Conservation (phyloP, 2,329 filamentous ascomycete genomes). For the Colletotrichum limetticola region DNA sequence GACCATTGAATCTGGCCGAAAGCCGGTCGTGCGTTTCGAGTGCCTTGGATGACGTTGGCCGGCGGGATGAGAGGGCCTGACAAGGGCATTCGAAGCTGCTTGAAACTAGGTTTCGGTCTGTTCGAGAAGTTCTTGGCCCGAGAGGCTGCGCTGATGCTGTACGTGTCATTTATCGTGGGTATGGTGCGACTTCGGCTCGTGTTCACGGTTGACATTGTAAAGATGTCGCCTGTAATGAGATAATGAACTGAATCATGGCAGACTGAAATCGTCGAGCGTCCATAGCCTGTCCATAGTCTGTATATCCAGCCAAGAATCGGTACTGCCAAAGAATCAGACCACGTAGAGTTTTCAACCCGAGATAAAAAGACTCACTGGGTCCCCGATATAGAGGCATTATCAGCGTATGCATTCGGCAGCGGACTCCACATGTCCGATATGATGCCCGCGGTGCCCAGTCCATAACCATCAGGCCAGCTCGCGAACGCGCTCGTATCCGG, state of each 20-base stretch:
- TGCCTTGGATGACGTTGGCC: not conserved
- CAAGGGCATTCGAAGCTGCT: not conserved
- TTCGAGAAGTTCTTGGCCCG: not conserved
- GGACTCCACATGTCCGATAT: constrained; percentile 26
- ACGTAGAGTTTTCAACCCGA: not conserved
- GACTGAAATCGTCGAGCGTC: constrained; percentile 5
- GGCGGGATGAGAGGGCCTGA: not conserved
- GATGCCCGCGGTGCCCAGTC: constrained; percentile 3
- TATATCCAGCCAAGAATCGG: constrained; percentile 22
- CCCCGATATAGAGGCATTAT: constrained; percentile 4
- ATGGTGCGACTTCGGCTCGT: too few relatives aligned
- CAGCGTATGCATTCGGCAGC: not conserved
- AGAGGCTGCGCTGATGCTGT: not conserved
- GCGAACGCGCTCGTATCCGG: not conserved
- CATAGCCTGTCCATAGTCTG: constrained; percentile 17
- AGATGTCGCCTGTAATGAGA: not conserved
- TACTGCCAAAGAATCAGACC: not conserved
- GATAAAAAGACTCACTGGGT: constrained; percentile 7
- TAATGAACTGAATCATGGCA: not conserved
- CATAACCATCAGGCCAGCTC: constrained; percentile 18
- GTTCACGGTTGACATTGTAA: too few relatives aligned
- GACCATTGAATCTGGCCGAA: not conserved
- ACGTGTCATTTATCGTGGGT: not conserved
- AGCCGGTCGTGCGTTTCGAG: not conserved
- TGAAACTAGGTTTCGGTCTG: not conserved